Evolutionary conservation across 2,329 filamentous ascomycete genomes (phyloP).

Genomic region (Fusarium sp.): DNA sequence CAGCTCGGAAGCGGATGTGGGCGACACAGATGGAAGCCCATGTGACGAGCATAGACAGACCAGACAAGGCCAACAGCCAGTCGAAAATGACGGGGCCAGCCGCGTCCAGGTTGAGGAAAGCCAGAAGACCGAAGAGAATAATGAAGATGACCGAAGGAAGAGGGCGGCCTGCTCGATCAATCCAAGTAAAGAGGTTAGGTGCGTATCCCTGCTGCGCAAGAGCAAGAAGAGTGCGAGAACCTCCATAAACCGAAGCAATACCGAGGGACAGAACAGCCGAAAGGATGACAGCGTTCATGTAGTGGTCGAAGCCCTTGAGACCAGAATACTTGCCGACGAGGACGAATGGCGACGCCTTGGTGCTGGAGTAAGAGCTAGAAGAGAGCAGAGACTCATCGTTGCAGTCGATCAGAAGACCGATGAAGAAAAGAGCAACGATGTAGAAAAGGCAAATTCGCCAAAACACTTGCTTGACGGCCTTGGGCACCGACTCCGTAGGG

Average conservation of each 20-base stretch:
- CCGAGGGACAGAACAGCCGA: conserved; percentile 67
- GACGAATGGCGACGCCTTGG: conserved; percentile 60
- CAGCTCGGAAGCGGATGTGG: conserved; percentile 74
- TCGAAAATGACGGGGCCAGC: conserved; percentile 67
- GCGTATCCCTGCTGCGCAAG: conserved; percentile 67
- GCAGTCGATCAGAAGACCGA: conserved; percentile 59
- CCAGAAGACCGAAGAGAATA: conserved; percentile 60
- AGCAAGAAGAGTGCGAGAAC: conserved; percentile 66
- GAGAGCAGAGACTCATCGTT: conserved; percentile 58
- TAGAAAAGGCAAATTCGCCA: conserved; percentile 65
- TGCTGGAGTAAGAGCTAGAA: conserved; percentile 30
- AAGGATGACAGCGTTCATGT: conserved; percentile 67
- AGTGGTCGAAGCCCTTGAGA: conserved; percentile 60
- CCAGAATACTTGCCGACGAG: conserved; percentile 62
- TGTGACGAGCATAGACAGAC: conserved; percentile 71
- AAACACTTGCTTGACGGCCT: conserved; percentile 82
- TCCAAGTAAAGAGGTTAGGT: conserved; percentile 64
- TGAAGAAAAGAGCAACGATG: conserved; percentile 60
- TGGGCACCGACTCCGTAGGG: conserved; percentile 77
- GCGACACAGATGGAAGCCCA: conserved; percentile 73
- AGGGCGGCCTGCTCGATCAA: conserved; percentile 66
- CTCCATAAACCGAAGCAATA: conserved; percentile 66
- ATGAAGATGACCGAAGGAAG: conserved; percentile 58
- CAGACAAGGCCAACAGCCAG: conserved; percentile 74
- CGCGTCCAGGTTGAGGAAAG: conserved; percentile 59